These are phyloP conservation scores for Mucor indicus DNA, from an alignment of 371 early-diverging fungal species.

Conservation along the genomic window DNA sequence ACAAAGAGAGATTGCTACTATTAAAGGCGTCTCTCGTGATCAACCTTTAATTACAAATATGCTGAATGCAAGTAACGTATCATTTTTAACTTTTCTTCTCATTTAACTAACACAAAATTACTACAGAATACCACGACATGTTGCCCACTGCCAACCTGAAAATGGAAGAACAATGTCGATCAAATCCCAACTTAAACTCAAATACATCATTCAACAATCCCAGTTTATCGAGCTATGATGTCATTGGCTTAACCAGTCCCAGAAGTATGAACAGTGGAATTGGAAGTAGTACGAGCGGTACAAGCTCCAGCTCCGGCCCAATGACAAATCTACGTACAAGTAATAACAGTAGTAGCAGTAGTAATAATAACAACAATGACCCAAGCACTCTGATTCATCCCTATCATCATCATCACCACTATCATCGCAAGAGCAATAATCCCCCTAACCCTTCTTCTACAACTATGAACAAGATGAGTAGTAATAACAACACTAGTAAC, in stretches of 20 bases:
- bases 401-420: too few relatives aligned
- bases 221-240: neutral
- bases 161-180: too few relatives aligned
- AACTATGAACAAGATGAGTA: neutral
- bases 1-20: constrained; percentile 43
- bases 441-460: neutral
- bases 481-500: constrained; percentile 9
- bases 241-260: constrained; percentile 12
- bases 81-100: neutral
- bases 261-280: constrained; percentile 20
- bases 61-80: constrained; percentile 13
- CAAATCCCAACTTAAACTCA: too few relatives aligned
- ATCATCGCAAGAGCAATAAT: neutral
- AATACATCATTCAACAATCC: too few relatives aligned
- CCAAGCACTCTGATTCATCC: constrained; percentile 2
- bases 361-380: constrained; percentile 11
- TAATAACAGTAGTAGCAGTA: constrained; percentile 3
- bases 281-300: constrained; percentile 12
- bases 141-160: too few relatives aligned
- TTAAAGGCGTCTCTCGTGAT: constrained; percentile 31
- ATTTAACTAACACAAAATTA: neutral
- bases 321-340: neutral
- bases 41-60: constrained; percentile 27
- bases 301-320: constrained; percentile 5
- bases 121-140: too few relatives aligned